Conservation (phyloP, 371 early-diverging fungal species). For the Fennellomyces sp. region DNA sequence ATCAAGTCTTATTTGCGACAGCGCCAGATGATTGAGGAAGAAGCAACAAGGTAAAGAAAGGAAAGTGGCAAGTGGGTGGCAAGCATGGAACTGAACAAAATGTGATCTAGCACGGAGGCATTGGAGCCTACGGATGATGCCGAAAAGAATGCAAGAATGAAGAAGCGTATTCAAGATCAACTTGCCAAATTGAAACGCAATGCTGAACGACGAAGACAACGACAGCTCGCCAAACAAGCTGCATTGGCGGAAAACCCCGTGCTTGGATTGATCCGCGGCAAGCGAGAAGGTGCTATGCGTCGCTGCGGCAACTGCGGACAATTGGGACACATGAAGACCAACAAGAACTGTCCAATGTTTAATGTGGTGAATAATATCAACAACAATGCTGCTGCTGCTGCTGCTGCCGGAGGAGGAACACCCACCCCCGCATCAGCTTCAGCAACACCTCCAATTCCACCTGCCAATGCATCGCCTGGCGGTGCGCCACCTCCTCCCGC, state of each 20-base stretch:
- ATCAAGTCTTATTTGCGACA: constrained; percentile 90
- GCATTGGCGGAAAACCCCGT: constrained; percentile 55
- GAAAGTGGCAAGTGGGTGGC: too few relatives aligned
- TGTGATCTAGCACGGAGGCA: constrained; percentile 44
- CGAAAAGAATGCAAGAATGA: constrained; percentile 65
- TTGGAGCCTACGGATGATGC: constrained; percentile 64
- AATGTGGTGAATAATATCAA: constrained; percentile 33
- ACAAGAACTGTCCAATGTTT: constrained; percentile 81
- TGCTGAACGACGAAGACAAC: constrained; percentile 61
- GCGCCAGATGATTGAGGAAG: constrained; percentile 80
- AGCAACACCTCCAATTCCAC: not conserved
- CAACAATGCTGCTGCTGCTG: constrained; percentile 1
- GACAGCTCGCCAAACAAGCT: constrained; percentile 49
- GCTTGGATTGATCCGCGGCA: constrained; percentile 57
- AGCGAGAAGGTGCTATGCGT: constrained; percentile 62
- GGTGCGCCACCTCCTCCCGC: not conserved
- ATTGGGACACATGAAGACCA: constrained; percentile 89
- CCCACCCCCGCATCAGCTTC: not conserved
- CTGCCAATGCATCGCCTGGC: not conserved
- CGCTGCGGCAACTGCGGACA: constrained; percentile 86
- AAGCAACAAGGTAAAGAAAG: constrained; percentile 42
- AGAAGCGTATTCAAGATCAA: constrained; percentile 64
- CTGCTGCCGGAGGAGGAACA: not conserved
- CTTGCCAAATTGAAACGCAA: constrained; percentile 66
- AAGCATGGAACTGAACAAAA: too few relatives aligned